Conservation (phyloP, 768 basidiomycete genomes). For the Pleurotus sapidus region DNA sequence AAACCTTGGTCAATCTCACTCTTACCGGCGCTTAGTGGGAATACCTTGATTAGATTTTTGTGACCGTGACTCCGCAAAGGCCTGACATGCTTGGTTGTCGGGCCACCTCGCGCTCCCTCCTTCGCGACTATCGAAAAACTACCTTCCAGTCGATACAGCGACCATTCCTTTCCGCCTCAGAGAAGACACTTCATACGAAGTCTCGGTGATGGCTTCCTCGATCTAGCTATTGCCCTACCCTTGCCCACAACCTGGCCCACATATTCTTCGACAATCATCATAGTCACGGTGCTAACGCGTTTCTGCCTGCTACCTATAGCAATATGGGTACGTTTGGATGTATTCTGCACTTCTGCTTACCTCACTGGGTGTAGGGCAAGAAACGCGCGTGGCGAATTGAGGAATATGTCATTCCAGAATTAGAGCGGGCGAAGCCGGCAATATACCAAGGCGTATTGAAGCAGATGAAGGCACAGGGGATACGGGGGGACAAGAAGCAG, state of each 20-base stretch:
- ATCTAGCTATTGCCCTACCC: slow-evolving; percentile 74
- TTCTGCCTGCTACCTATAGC: slow-evolving; percentile 63
- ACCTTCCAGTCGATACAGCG: background rate
- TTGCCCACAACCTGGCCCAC: slow-evolving; percentile 64
- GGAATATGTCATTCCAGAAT: slow-evolving; percentile 55
- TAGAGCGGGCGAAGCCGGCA: slow-evolving; percentile 45
- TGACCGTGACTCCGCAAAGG: background rate
- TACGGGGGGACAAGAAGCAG: slow-evolving; percentile 52
- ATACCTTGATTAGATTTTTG: background rate
- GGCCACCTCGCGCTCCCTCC: slow-evolving; percentile 1
- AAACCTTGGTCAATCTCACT: background rate
- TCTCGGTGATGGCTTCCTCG: slow-evolving; percentile 66
- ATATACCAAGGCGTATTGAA: slow-evolving; percentile 40
- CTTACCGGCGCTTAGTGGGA: background rate
- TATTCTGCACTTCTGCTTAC: slow-evolving; percentile 2
- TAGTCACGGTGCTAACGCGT: slow-evolving; percentile 61
- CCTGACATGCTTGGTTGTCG: background rate
- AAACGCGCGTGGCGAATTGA: slow-evolving; percentile 58
- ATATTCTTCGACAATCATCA: slow-evolving; percentile 74
- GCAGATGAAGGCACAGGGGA: slow-evolving; percentile 53
- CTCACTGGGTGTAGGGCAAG: slow-evolving; percentile 46
- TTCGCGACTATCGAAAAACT: background rate
- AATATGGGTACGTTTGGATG: slow-evolving; percentile 61
- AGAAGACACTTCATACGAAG: slow-evolving; percentile 25
- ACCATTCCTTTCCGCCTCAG: background rate